Evolutionary conservation across 1,284 basidiomycete species (phyloP), one percentile per base, ranked within the genome.

Genomic region (Rhodotorula mucilaginosa): DNA sequence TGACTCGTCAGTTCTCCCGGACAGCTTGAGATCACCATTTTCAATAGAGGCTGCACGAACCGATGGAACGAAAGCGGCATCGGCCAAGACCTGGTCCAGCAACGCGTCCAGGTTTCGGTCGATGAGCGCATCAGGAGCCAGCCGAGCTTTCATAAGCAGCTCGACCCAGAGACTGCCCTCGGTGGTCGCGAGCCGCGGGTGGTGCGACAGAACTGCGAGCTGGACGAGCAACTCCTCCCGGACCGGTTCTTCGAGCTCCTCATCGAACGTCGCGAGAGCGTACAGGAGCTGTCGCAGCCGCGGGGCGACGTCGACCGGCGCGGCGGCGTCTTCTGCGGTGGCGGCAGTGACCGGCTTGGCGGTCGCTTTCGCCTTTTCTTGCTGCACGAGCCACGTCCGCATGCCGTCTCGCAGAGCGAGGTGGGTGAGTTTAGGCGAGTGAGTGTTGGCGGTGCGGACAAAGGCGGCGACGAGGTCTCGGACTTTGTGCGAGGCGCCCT

Each of bases 171-270:
- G 56, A n/a, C 70, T 72, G 34, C 66, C 65, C 49, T 76, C 67
- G 21, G 31, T 56, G 12, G 65, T 44, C 8, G 58, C 62, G 29
- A 76, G 34, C 5, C 85, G 82, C 8, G 86, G 85, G 81, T 95
- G 92, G 80, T 95, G 92, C 0, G 88, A 87, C 54, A 93, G 78
- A 16, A 92, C 84, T 19, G 92, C 74, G 62, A 88, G 83, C 46
- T 69, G 48, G 5, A 60, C 62, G 26, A 77, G 61, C 13, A 76
- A 62, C 23, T 71, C 69, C 47, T 73, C 73, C 49, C 67, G 61
- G 15, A 49, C 57, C 2, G 64, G 65, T 13, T 5, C 16, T 1
- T 65, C 54, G 5, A 65, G 34, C 31, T 31, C 31, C 21, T 65
- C 46, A 4, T 71, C 69, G 54, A 75, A 75, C 7, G 48, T 15